These are phyloP conservation scores for Scheffersomyces ergatensis DNA, from an alignment of 805 yeast species.

Conservation along the genomic window DNA sequence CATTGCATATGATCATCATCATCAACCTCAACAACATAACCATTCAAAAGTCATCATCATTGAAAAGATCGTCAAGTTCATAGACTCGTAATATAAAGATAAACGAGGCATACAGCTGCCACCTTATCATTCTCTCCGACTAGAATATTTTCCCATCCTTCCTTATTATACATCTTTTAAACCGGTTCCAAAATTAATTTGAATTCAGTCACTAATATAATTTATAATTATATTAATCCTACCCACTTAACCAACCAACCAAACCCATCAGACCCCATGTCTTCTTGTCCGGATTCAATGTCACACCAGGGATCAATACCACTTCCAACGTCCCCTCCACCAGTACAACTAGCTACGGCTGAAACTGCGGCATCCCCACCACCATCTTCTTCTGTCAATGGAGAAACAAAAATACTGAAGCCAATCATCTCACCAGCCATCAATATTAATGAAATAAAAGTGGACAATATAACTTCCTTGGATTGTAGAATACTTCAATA, in stretches of 20 bases:
- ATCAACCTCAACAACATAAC: no score
- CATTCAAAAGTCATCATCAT: no score
- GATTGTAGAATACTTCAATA: constrained; percentile 50
- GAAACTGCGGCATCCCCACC: not conserved
- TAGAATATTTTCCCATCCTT: no score
- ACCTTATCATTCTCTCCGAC: no score
- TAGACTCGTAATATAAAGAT: no score
- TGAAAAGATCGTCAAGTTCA: no score
- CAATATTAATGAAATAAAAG: not conserved
- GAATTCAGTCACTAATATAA: not conserved
- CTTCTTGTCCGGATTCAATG: not conserved
- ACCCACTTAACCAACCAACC: not conserved
- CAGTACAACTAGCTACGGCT: not conserved
- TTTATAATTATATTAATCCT: not conserved
- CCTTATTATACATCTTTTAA: no score
- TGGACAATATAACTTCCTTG: constrained; percentile 4
- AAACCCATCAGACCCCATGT: not conserved
- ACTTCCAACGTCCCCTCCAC: not conserved
- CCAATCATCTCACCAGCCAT: no score
- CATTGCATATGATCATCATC: no score
- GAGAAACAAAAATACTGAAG: not conserved
- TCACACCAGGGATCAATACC: not conserved
- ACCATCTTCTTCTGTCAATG: no score
- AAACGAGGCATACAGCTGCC: no score
- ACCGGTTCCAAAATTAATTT: not conserved